Evolutionary conservation across 352 stramenopile species (phyloP).

Genomic region (Phytophthora kernoviae): DNA sequence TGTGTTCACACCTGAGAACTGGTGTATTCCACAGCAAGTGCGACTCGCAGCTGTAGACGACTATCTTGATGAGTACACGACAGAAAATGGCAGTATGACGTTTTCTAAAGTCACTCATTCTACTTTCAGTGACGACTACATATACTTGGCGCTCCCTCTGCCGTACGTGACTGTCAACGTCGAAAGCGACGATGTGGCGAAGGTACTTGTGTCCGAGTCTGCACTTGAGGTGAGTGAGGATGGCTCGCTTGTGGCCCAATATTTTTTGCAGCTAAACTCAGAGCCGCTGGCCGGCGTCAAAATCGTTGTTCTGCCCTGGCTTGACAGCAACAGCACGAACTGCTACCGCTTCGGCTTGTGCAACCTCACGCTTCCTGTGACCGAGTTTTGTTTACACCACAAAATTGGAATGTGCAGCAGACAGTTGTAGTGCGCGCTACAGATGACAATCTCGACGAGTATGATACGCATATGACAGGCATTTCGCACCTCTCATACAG

Average conservation of each 20-base stretch:
- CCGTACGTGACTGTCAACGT: conserved; percentile 50
- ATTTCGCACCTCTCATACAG: conserved; percentile 78
- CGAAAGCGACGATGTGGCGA: conserved; percentile 61
- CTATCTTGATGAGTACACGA: conserved; percentile 57
- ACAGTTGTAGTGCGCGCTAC: conserved; percentile 58
- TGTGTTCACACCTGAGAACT: conserved; percentile 72
- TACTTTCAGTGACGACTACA: conserved; percentile 66
- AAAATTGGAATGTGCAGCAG: conserved; percentile 69
- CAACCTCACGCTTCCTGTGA: conserved; percentile 64
- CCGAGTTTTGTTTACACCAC: conserved; percentile 63
- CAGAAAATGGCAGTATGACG: conserved; percentile 49
- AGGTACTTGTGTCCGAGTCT: conserved; percentile 64
- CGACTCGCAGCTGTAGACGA: conserved; percentile 59
- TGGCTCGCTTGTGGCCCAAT: conserved; percentile 40
- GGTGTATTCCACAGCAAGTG: conserved; percentile 66
- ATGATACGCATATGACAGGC: conserved; percentile 60
- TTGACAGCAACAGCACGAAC: conserved; percentile 56
- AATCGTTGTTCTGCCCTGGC: conserved; percentile 68
- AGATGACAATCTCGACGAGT: conserved; percentile 72
- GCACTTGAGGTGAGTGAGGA: conserved; percentile 66
- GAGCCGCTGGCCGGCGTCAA: conserved; percentile 67
- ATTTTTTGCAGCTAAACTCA: conserved; percentile 58
- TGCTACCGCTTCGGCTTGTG: conserved; percentile 80
- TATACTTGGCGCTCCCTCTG: conserved; percentile 53
- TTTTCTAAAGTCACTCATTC: conserved; percentile 68